phyloP scores from a whole-genome alignment of 176 grass and related monocot species.

The Aegilops speltoides region DNA sequence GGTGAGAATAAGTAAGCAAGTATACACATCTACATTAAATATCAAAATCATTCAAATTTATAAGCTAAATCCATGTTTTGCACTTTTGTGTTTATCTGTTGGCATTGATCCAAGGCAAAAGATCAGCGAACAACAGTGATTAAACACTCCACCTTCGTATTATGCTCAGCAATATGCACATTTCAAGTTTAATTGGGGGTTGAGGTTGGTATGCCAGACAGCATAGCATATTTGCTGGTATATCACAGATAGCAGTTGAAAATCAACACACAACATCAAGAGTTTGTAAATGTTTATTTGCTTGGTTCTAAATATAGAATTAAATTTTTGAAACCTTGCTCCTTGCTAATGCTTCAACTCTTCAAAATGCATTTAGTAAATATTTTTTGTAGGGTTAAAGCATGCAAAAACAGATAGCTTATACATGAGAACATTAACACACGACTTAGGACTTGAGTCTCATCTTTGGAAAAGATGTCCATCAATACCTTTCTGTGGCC shows the following conservation, averaged over 20 bases:
- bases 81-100: not conserved
- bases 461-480: constrained; percentile 11
- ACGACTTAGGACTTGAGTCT: not conserved
- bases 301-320: not conserved
- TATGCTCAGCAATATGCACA: not conserved
- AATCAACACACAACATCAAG: not conserved
- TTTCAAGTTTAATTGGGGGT: not conserved
- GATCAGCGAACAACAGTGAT: not conserved
- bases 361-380: not conserved
- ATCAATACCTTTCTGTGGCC: constrained; percentile 76
- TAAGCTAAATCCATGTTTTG: not conserved
- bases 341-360: not conserved
- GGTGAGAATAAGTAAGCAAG: not conserved
- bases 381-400: not conserved
- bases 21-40: not conserved
- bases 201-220: not conserved
- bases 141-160: not conserved
- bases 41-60: not conserved
- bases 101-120: not conserved
- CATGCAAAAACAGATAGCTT: not conserved
- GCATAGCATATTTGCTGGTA: constrained; percentile 7
- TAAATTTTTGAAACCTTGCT: constrained; percentile 1
- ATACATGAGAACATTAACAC: not conserved
- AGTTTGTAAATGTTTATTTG: constrained; percentile 1
- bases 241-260: constrained; percentile 13